Percentiles rank a stretch among this genome's conserved stretches.
These are phyloP conservation scores for Plasmodium knowlesi DNA, from an alignment of 169 alveolate genomes.

Conservation along the genomic window DNA sequence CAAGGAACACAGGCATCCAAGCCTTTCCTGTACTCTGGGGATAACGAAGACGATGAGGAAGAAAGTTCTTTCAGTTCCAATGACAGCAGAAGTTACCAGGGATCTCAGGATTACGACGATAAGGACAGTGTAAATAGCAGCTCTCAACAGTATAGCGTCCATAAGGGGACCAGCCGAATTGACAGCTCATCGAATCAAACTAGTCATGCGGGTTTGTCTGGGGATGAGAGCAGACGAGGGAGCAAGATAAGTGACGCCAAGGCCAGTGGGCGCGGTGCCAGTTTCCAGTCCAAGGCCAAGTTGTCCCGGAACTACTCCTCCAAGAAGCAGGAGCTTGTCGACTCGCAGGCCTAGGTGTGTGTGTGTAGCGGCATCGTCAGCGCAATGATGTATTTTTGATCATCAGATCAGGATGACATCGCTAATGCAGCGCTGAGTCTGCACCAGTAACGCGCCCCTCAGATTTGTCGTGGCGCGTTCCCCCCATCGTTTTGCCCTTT, in stretches of 20 bases:
- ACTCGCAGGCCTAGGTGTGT: constrained; percentile 50
- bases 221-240: constrained; percentile 55
- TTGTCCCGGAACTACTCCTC: constrained; percentile 50
- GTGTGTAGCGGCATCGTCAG: background rate
- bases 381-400: background rate
- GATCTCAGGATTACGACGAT: constrained; percentile 71
- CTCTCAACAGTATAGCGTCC: constrained; percentile 55
- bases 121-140: constrained; percentile 65
- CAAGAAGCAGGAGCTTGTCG: constrained; percentile 37
- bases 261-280: background rate
- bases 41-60: constrained; percentile 75
- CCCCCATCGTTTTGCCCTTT: background rate
- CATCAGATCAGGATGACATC: background rate
- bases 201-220: constrained; percentile 37
- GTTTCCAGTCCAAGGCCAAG: constrained; percentile 35
- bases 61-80: constrained; percentile 71
- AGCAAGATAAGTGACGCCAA: constrained; percentile 12
- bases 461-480: background rate
- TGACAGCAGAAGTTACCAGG: constrained; percentile 74
- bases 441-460: background rate
- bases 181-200: constrained; percentile 65
- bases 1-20: constrained; percentile 71
- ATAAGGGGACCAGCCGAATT: constrained; percentile 63
- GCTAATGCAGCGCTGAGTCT: background rate
- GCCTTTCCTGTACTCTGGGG: constrained; percentile 56